Evolutionary conservation across 2,329 filamentous ascomycete species (phyloP).

Genomic region (Talaromyces rugulosus): DNA sequence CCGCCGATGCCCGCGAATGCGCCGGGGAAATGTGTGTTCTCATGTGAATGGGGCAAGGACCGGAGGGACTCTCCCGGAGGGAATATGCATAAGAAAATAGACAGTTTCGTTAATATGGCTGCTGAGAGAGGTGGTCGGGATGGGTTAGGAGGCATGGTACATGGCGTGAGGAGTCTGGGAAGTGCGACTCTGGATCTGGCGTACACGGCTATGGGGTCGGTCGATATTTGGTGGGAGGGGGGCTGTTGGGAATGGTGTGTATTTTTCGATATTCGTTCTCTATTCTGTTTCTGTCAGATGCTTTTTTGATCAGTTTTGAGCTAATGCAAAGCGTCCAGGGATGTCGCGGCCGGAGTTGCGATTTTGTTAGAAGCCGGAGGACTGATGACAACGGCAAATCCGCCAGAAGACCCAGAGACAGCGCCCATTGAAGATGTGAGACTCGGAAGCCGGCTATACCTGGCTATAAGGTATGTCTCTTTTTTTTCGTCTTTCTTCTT

Average conservation of each 20-base stretch:
- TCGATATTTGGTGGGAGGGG: slow-evolving; percentile 81
- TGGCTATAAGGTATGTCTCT: slow-evolving; percentile 58
- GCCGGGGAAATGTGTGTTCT: slow-evolving; percentile 64
- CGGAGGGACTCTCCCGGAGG: slow-evolving; percentile 61
- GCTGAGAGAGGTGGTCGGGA: slow-evolving; percentile 58
- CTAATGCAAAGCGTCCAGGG: slow-evolving; percentile 35
- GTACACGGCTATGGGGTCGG: slow-evolving; percentile 69
- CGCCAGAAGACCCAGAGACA: slow-evolving; percentile 55
- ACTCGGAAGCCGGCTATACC: slow-evolving; percentile 65
- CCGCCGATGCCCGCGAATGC: slow-evolving; percentile 61
- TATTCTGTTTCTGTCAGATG: background rate
- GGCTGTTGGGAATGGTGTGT: slow-evolving; percentile 74
- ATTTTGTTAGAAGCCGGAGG: slow-evolving; percentile 71
- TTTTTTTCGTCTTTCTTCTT: background rate
- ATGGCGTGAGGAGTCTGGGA: slow-evolving; percentile 68
- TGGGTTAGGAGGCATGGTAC: slow-evolving; percentile 73
- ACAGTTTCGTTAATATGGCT: slow-evolving; percentile 73
- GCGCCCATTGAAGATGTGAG: slow-evolving; percentile 56
- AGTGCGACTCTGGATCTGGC: slow-evolving; percentile 71
- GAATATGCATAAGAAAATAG: slow-evolving; percentile 67
- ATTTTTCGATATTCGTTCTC: background rate
- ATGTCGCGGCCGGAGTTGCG: slow-evolving; percentile 71
- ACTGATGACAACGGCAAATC: slow-evolving; percentile 69
- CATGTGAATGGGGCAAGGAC: slow-evolving; percentile 78
- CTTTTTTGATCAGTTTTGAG: background rate